Evolutionary conservation across 2,329 filamentous ascomycete species (phyloP).

Genomic region (Aspergillus puulaauensis): DNA sequence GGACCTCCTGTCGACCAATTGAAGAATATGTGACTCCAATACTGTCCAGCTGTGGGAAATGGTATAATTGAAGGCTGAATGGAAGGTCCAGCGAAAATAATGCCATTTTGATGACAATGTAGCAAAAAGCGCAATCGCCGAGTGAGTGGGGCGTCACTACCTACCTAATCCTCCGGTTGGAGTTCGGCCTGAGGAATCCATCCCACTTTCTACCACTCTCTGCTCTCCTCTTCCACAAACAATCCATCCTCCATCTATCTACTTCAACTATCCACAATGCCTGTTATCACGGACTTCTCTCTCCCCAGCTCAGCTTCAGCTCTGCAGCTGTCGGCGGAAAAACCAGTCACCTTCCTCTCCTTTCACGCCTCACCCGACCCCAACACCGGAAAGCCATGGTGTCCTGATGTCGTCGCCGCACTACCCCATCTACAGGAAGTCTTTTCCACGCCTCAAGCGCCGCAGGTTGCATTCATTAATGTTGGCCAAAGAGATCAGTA

Average conservation of each 20-base stretch:
- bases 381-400: conserved; percentile 39
- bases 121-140: too few species aligned
- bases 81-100: too few species aligned
- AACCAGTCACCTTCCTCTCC: conserved; percentile 30
- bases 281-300: neutral
- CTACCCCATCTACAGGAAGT: conserved; percentile 32
- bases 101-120: too few species aligned
- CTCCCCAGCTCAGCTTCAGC: neutral
- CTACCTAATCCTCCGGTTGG: too few species aligned
- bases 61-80: too few species aligned
- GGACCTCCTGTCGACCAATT: too few species aligned
- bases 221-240: neutral
- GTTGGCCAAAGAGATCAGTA: conserved; percentile 39
- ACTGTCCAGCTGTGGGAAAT: too few species aligned
- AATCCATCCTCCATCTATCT: neutral
- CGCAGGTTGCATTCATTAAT: conserved; percentile 29
- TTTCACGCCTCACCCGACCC: conserved; percentile 40
- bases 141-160: too few species aligned
- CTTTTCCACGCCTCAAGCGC: conserved; percentile 27
- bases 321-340: neutral
- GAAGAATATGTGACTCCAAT: too few species aligned
- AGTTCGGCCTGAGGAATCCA: too few species aligned
- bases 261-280: neutral
- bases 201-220: too few species aligned
- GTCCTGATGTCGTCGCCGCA: conserved; percentile 41